Evolutionary conservation across 2,329 filamentous ascomycete species (phyloP).

Genomic region (Colletotrichum eleusines): DNA sequence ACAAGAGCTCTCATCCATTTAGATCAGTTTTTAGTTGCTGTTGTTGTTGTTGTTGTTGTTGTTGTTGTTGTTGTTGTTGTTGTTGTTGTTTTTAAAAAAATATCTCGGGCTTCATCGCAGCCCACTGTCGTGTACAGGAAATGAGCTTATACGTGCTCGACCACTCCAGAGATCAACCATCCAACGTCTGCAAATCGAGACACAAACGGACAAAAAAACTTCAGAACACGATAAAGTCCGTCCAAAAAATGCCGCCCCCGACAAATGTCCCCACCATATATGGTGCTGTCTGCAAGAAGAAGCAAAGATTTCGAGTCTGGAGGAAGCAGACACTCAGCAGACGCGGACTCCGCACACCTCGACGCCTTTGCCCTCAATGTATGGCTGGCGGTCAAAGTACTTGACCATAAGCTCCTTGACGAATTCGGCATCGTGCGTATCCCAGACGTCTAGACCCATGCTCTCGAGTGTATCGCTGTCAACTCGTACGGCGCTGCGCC

Average conservation of each 20-base stretch:
- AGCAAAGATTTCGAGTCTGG: neutral
- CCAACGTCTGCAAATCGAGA: constrained; percentile 4
- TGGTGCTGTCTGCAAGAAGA: constrained; percentile 9
- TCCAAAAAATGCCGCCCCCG: neutral
- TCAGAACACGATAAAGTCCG: constrained; percentile 3
- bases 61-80: too few species aligned
- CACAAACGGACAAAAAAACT: neutral
- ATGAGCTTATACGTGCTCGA: neutral
- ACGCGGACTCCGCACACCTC: constrained; percentile 81
- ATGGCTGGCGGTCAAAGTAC: constrained; percentile 75
- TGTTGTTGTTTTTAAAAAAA: too few species aligned
- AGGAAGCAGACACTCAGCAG: constrained; percentile 59
- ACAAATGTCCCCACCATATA: neutral
- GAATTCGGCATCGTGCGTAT: constrained; percentile 76
- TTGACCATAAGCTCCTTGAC: constrained; percentile 70
- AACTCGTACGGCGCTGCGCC: constrained; percentile 62
- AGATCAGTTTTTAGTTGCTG: too few species aligned
- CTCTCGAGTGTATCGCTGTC: constrained; percentile 73
- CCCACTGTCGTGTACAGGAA: neutral
- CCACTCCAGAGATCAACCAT: neutral
- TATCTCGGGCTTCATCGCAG: neutral
- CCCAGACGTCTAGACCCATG: constrained; percentile 86
- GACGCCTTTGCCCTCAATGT: constrained; percentile 76
- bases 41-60: too few species aligned
- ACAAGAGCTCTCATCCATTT: neutral